These are phyloP conservation scores for Termitomyces eurrhizus DNA, from an alignment of 768 basidiomycete genomes.

Conservation along the genomic window DNA sequence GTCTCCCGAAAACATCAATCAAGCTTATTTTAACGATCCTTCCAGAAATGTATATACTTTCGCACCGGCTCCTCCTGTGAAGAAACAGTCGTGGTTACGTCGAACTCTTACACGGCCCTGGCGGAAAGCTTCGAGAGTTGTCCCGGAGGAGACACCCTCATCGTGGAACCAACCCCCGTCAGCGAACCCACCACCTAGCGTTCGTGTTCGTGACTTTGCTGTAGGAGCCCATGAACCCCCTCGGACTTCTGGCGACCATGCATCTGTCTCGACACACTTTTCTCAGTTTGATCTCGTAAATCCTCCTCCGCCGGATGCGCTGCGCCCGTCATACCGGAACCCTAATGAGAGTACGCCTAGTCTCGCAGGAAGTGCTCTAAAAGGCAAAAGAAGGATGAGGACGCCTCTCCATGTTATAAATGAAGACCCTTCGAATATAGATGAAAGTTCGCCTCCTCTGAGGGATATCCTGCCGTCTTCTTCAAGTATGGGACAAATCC, in stretches of 20 bases:
- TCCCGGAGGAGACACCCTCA: conserved; percentile 9
- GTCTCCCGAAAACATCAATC: conserved; percentile 10
- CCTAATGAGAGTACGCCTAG: conserved; percentile 19
- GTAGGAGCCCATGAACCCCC: conserved; percentile 12
- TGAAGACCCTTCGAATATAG: conserved; percentile 29
- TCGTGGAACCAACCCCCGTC: conserved; percentile 29
- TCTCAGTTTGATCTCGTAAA: conserved; percentile 32
- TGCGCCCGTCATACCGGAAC: background rate
- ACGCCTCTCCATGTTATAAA: conserved; percentile 33
- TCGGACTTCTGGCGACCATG: conserved; percentile 19
- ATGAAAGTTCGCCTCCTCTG: conserved; percentile 24
- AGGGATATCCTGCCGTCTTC: conserved; percentile 1
- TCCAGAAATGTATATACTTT: conserved; percentile 1
- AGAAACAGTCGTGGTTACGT: conserved; percentile 38
- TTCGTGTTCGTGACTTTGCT: conserved; percentile 20
- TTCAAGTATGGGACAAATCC: conserved; percentile 5
- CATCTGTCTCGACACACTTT: conserved; percentile 26
- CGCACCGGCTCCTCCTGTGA: conserved; percentile 20
- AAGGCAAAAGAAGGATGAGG: conserved; percentile 18
- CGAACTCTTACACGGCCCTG: conserved; percentile 30
- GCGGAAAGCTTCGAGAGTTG: conserved; percentile 7
- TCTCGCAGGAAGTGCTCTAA: conserved; percentile 12
- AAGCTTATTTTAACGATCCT: background rate
- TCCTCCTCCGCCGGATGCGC: conserved; percentile 18
- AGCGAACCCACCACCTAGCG: conserved; percentile 1